Base-by-base conservation (phyloP, 768 basidiomycete genomes). In the Harrya chromipes region DNA sequence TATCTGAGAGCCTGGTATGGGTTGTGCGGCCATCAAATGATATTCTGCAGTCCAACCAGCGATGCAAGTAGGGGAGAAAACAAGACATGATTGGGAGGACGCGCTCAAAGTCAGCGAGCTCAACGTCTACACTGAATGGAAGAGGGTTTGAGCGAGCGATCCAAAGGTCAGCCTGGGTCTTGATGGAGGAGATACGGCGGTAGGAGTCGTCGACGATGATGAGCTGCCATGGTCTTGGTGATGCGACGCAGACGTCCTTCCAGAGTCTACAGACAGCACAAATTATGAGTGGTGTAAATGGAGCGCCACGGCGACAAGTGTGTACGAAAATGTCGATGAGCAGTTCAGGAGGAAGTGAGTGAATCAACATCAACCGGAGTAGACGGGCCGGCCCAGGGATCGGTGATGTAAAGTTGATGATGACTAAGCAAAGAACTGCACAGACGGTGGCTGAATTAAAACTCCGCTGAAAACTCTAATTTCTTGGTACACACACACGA, bases 21-120 rank as follows among this genome's bases (percentile, higher is more conserved):
- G 59, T 33, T 14, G 58, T 46, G 55, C 43, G 54, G 26, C 57
- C 58, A 55, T 74, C 61, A 40, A 74, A 74, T 17, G 69, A 66
- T 44, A 85, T 66, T 3, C 58, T 67, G 55, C 81, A 79, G 2
- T 72, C 69, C 36, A 74, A 70, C 84, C 85, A 88, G 35, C 87
- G 79, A 49, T 70, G 60, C 37, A 87, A 59, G 24, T 76, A 68
- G 10, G 77, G 71, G 0, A 89, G 68, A 31, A 88, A 71, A 5
- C 82, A 83, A 0, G 84, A 82, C 29, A 89, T 69, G 50, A 88
- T 72, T 9, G 85, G 77, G 4, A 88, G 72, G 29, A 87, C 70
- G 48, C 69, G 68, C 49, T 85, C 79, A 23, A 73, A 65, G 47
- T 75, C 71, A 19, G 67, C 48, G 17, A 82, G 65, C 14, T 75